Percentiles rank a stretch among this genome's conserved stretches.
phyloP scores from a whole-genome alignment of 768 basidiomycete genomes.

The Amanita rimosa region DNA sequence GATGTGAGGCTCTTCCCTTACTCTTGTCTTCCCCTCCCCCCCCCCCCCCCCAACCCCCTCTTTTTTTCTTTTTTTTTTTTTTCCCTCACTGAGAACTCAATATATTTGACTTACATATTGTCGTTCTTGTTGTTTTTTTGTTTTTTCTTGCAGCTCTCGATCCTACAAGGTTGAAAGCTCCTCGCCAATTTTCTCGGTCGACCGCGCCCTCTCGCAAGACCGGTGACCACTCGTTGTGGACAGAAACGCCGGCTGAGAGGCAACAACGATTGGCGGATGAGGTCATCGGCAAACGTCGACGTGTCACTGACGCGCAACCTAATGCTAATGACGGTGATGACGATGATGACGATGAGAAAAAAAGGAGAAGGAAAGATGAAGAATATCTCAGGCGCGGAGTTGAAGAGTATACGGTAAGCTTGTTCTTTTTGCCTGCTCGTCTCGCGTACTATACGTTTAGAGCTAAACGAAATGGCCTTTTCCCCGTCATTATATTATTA shows the following conservation, averaged over 20 bases:
- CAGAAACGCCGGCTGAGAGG: constrained; percentile 90
- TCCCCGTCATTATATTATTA: too few relatives aligned
- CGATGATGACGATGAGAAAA: constrained; percentile 33
- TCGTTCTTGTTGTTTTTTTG: too few relatives aligned
- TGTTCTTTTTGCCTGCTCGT: neutral
- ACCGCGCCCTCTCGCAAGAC: constrained; percentile 28
- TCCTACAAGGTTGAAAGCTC: constrained; percentile 66
- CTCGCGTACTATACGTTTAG: too few relatives aligned
- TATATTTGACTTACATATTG: too few relatives aligned
- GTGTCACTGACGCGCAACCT: constrained; percentile 43
- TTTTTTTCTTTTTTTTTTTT: too few relatives aligned
- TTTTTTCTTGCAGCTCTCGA: too few relatives aligned
- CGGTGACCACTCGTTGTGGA: constrained; percentile 82
- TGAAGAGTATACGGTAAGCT: constrained; percentile 66
- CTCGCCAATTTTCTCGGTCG: constrained; percentile 65
- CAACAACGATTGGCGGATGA: constrained; percentile 92
- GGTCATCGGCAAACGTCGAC: constrained; percentile 81
- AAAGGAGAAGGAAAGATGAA: constrained; percentile 53
- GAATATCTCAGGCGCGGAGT: constrained; percentile 60
- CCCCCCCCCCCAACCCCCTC: too few relatives aligned
- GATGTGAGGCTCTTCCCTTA: constrained; percentile 51
- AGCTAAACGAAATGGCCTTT: too few relatives aligned
- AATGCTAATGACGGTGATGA: constrained; percentile 20
- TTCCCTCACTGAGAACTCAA: too few relatives aligned
- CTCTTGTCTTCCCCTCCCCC: too few relatives aligned